Conservation (phyloP, 306 rosid genomes). For the Vachellia collinsii region DNA sequence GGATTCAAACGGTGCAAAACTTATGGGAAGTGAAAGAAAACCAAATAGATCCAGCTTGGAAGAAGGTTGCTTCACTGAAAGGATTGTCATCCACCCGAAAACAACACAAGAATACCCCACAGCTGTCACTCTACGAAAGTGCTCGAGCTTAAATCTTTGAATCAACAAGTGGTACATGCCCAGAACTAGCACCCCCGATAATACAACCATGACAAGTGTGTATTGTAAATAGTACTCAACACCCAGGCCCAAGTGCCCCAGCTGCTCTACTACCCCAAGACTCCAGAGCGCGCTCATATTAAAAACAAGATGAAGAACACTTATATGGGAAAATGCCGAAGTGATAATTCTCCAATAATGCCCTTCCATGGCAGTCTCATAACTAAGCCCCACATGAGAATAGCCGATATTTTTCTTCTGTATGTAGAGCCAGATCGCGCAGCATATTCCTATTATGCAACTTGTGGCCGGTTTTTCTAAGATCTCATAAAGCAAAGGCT, state of each 20-base stretch:
- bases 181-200: constrained; percentile 77
- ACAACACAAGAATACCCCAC: constrained; percentile 99
- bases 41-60: constrained; percentile 92
- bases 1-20: constrained; percentile 96
- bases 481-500: constrained; percentile 89
- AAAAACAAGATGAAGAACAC: constrained; percentile 91
- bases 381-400: constrained; percentile 93
- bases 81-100: constrained; percentile 99
- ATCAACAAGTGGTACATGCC: constrained; percentile 82
- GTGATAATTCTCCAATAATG: constrained; percentile 96
- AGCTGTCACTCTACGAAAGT: constrained; percentile 85
- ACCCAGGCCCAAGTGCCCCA: constrained; percentile 79
- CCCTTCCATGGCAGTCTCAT: constrained; percentile 87
- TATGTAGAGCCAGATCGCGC: constrained; percentile 87
- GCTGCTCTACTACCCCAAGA: constrained; percentile 82
- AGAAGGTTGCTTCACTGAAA: constrained; percentile 90
- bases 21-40: constrained; percentile 90
- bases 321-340: constrained; percentile 87
- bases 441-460: constrained; percentile 78
- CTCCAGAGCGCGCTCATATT: constrained; percentile 99
- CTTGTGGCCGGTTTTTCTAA: constrained; percentile 92
- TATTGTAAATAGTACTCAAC: constrained; percentile 88
- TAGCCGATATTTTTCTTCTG: constrained; percentile 93
- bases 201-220: constrained; percentile 78
- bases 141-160: constrained; percentile 84